phyloP scores from a whole-genome alignment of 1,284 basidiomycete genomes.

The Irpex rosettiformis region DNA sequence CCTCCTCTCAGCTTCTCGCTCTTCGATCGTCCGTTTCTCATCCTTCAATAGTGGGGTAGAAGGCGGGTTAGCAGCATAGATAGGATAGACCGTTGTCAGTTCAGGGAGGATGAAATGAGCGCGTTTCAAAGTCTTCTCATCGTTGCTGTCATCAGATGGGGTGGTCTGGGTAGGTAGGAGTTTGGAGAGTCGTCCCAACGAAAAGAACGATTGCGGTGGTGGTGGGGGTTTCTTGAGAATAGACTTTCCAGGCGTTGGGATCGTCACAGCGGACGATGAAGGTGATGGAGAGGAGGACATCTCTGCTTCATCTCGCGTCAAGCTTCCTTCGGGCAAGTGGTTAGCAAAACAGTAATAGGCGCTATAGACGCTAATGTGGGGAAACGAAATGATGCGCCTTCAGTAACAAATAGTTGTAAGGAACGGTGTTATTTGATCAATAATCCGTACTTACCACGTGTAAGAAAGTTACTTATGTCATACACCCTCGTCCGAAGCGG shows the following conservation, averaged over 20 bases:
- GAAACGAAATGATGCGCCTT: background rate
- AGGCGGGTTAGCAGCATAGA: conserved; percentile 76
- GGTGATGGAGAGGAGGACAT: conserved; percentile 44
- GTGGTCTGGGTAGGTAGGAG: conserved; percentile 50
- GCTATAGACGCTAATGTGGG: background rate
- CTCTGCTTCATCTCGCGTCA: conserved; percentile 24
- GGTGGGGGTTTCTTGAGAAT: conserved; percentile 78
- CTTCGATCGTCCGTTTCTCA: conserved; percentile 69
- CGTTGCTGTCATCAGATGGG: conserved; percentile 29
- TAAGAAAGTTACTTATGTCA: background rate
- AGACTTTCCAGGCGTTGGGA: conserved; percentile 71
- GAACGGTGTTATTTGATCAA: background rate
- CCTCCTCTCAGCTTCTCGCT: conserved; percentile 61
- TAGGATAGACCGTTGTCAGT: conserved; percentile 82
- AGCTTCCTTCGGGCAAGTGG: conserved; percentile 6
- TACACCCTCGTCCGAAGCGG: background rate
- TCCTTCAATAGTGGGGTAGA: conserved; percentile 72
- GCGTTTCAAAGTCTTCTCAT: conserved; percentile 65
- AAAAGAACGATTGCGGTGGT: conserved; percentile 63
- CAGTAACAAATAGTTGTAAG: background rate
- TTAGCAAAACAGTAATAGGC: background rate
- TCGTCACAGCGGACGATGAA: conserved; percentile 73
- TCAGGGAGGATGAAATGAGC: conserved; percentile 85
- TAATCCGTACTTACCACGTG: background rate
- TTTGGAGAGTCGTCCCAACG: conserved; percentile 57